Conservation (phyloP, 2,329 filamentous ascomycete genomes). For the Colletotrichum sp. region DNA sequence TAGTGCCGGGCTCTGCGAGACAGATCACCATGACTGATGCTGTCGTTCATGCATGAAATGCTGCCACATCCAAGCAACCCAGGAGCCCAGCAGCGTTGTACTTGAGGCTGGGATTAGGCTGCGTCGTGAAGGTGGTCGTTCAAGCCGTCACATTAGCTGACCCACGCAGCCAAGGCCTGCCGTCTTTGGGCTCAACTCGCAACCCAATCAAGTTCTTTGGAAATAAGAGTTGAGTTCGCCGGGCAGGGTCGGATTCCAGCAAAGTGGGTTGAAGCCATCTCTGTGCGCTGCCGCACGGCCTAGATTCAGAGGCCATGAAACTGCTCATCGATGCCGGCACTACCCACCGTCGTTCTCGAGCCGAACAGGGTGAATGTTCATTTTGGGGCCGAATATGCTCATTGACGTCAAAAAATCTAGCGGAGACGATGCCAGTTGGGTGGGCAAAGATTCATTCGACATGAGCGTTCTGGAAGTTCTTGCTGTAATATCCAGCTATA, state of each 20-base stretch:
- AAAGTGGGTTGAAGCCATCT: background rate
- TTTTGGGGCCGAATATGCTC: background rate
- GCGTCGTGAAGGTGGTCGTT: background rate
- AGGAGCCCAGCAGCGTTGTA: background rate
- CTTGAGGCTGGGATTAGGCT: background rate
- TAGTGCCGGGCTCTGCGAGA: background rate
- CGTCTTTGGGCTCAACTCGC: background rate
- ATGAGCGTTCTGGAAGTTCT: background rate
- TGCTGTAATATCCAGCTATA: background rate
- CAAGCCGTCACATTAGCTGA: background rate
- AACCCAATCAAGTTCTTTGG: background rate
- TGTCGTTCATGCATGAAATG: background rate
- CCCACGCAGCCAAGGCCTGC: background rate
- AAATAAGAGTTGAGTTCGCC: background rate
- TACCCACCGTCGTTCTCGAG: background rate
- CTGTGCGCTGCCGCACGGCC: conserved; percentile 17
- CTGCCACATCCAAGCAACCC: background rate
- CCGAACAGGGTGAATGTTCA: background rate
- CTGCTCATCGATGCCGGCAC: background rate
- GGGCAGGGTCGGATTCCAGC: background rate
- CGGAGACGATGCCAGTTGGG: background rate
- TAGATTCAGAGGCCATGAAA: background rate
- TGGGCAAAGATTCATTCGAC: background rate
- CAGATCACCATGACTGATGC: background rate
- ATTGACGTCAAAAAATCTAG: background rate